Base-by-base conservation (phyloP, 2,329 filamentous ascomycete species). In the Ilyonectria destructans region DNA sequence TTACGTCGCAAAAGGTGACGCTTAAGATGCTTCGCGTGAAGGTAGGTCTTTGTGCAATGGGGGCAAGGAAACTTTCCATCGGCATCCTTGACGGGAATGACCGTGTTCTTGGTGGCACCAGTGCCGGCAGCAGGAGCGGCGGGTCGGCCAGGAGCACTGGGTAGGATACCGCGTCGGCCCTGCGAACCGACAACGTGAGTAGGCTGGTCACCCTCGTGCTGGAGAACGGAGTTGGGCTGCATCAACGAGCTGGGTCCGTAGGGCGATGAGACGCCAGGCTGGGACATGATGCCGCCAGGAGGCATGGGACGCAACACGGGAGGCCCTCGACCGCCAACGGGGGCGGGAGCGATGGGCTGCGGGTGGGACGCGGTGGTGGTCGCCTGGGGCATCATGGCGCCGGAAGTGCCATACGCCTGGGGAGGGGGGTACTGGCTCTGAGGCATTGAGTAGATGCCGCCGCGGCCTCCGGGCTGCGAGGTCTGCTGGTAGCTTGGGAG, bases 61-160 rank as follows among this genome's bases (percentile, higher is more conserved):
- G 95, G 95, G 84, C 96, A 99, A 68, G 96, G 96, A 80, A 97
- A 99, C 85, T 98, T 98, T 79, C 96, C 96, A 80, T 98, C 96
- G 9, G 95, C 94, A 82, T 98, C 96, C 86, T 98, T 98, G 75
- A 94, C 92, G 17, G 95, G 95, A 71, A 97, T 96, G 70, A 93
- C 90, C 68, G 93, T 92, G 77, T 88, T 93, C 87, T 97, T 97
- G 10, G 89, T 87, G 33, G 89, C 86, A 49, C 89, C 88, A 72
- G 90, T 91, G 49, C 93, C 92, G 21, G 89, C 88, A 23, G 91
- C 85, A 35, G 93, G 90, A 29, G 94, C 93, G 61, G 93, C 90
- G 63, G 95, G 93, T 67, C 95, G 88, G 49, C 95, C 95, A 33
- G 95, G 94, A 69, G 95, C 95, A 76, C 95, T 97, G 17, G 96